Conservation (phyloP, 148 eudicot species). For the Gaultheria prostrata region DNA sequence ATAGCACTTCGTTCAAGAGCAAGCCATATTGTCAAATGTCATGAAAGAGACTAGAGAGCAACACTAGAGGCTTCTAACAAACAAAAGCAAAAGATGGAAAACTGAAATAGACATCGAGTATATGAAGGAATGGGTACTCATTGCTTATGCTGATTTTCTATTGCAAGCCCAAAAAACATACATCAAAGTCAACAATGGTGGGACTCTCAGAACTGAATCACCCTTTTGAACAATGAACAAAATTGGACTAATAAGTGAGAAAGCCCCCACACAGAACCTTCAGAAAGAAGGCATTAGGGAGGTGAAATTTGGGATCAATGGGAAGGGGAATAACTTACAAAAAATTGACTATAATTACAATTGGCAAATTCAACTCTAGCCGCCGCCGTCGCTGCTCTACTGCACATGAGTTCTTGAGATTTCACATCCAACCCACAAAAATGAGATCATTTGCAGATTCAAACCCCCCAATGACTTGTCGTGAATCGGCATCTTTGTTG, state of each 20-base stretch:
- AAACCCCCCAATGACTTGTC: background rate
- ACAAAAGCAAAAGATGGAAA: background rate
- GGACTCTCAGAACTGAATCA: conserved; percentile 17
- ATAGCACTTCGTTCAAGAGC: background rate
- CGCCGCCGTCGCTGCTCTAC: background rate
- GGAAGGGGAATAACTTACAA: background rate
- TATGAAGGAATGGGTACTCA: background rate
- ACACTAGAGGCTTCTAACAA: background rate
- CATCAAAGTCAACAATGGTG: conserved; percentile 16
- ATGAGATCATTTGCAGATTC: conserved; percentile 7
- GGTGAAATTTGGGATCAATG: background rate
- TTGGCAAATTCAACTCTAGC: background rate
- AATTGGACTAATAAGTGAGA: background rate
- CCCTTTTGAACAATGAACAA: conserved; percentile 22
- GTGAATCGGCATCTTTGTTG: background rate
- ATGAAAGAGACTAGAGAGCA: background rate
- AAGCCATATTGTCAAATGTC: background rate
- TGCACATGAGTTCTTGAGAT: background rate
- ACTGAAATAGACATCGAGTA: background rate
- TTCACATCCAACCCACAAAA: background rate
- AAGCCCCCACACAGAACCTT: conserved; percentile 1
- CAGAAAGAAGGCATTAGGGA: background rate
- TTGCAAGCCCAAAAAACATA: conserved; percentile 11
- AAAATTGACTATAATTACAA: conserved; percentile 1
- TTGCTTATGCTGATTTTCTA: conserved; percentile 5